These are phyloP conservation scores for Cercophora sp. DNA, from an alignment of 495 filamentous ascomycete genomes.

Conservation along the genomic window DNA sequence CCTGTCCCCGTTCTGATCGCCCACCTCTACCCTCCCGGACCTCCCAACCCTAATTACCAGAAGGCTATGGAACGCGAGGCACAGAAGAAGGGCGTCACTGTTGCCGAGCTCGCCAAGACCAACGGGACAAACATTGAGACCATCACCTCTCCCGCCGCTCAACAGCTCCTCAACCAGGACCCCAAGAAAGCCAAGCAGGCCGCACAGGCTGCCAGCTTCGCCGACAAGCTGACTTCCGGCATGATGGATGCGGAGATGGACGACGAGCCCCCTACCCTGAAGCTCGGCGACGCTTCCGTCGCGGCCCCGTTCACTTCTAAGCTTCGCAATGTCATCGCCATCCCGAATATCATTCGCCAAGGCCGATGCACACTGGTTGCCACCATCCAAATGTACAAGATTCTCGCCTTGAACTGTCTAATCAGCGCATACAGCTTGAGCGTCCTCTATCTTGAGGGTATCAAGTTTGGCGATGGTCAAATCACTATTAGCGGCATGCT, in stretches of 20 bases:
- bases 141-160: constrained; percentile 65
- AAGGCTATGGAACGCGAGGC: constrained; percentile 86
- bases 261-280: constrained; percentile 89
- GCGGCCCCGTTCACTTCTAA: constrained; percentile 98
- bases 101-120: constrained; percentile 39
- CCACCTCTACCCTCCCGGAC: constrained; percentile 89
- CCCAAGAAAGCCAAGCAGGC: constrained; percentile 55
- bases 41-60: constrained; percentile 89
- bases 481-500: constrained; percentile 99
- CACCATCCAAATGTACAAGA: constrained; percentile 99
- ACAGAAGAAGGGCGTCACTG: constrained; percentile 60
- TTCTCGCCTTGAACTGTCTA: constrained; percentile 94
- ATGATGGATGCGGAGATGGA: constrained; percentile 91
- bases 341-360: constrained; percentile 97
- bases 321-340: constrained; percentile 91
- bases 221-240: constrained; percentile 78
- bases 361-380: constrained; percentile 95
- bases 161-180: constrained; percentile 60
- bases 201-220: constrained; percentile 68
- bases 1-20: constrained; percentile 88
- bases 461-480: constrained; percentile 98
- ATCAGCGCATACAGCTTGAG: constrained; percentile 97
- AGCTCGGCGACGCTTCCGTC: constrained; percentile 95
- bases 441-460: constrained; percentile 94
- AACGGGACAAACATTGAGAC: constrained; percentile 53